These are phyloP conservation scores for Alnus glutinosa DNA, from an alignment of 306 rosid species.

Conservation along the genomic window DNA sequence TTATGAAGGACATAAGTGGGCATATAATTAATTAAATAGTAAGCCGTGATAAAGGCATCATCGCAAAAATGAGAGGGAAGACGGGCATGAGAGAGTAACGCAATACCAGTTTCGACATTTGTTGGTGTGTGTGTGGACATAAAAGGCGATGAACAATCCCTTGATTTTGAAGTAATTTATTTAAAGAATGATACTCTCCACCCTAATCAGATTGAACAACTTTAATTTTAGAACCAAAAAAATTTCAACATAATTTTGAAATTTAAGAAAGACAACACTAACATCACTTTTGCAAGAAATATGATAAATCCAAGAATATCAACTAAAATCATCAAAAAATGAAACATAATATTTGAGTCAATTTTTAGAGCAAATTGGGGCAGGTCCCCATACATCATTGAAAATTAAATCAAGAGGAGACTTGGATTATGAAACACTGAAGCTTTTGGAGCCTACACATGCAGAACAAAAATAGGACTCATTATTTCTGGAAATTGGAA, in stretches of 20 bases:
- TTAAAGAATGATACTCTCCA: neutral
- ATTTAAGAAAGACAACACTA: no score
- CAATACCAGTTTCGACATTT: neutral
- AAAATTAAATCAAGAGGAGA: no score
- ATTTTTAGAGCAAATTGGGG: neutral
- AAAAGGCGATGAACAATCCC: neutral
- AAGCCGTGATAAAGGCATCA: neutral
- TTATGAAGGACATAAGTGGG: neutral
- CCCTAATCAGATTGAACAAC: no score
- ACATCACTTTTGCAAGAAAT: no score
- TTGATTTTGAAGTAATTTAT: accelerated
- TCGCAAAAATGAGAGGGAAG: neutral
- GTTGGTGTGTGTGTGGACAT: neutral
- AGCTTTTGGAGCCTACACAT: neutral
- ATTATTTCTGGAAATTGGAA: neutral
- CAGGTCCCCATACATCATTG: neutral
- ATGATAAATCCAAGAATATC: no score
- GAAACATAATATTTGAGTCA: neutral
- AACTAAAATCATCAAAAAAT: no score
- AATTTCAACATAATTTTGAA: no score
- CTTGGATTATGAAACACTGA: no score
- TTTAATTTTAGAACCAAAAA: no score
- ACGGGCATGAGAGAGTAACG: neutral
- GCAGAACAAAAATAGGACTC: neutral
- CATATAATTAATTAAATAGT: neutral